phyloP scores from a whole-genome alignment of 2,329 filamentous ascomycete species.

The Fusarium succisae region DNA sequence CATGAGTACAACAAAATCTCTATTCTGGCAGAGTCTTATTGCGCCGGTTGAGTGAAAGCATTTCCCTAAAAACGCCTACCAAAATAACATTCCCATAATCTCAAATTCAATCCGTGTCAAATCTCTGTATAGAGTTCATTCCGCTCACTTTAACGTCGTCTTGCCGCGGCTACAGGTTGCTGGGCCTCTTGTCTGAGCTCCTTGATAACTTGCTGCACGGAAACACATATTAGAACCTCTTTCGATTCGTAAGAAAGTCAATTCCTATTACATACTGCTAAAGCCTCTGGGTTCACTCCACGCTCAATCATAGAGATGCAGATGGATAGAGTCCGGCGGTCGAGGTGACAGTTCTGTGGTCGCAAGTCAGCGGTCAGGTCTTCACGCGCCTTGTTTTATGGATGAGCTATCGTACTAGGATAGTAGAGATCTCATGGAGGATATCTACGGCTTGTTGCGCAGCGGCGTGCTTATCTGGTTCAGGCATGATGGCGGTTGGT shows the following conservation, averaged over 20 bases:
- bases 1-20: conserved; percentile 3
- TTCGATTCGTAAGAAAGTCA: accelerated
- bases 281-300: conserved; percentile 92
- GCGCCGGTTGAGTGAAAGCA: neutral
- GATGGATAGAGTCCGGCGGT: conserved; percentile 88
- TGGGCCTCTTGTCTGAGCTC: conserved; percentile 67
- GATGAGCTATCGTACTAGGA: conserved; percentile 71
- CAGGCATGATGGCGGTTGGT: conserved; percentile 53
- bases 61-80: conserved; percentile 23
- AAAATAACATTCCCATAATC: neutral
- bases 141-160: conserved; percentile 34
- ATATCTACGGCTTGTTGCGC: conserved; percentile 87
- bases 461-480: conserved; percentile 74
- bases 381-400: neutral
- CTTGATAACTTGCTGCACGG: conserved; percentile 64
- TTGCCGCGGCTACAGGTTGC: conserved; percentile 49
- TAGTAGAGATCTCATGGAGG: conserved; percentile 84
- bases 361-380: neutral
- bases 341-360: conserved; percentile 89
- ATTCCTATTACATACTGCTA: conserved; percentile 73
- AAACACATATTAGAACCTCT: neutral
- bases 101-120: neutral
- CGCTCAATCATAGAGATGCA: conserved; percentile 98
- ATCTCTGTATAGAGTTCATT: neutral
- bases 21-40: conserved; percentile 3